Conservation (phyloP, 331 rosid genomes). For the Pyracantha coccinea region DNA sequence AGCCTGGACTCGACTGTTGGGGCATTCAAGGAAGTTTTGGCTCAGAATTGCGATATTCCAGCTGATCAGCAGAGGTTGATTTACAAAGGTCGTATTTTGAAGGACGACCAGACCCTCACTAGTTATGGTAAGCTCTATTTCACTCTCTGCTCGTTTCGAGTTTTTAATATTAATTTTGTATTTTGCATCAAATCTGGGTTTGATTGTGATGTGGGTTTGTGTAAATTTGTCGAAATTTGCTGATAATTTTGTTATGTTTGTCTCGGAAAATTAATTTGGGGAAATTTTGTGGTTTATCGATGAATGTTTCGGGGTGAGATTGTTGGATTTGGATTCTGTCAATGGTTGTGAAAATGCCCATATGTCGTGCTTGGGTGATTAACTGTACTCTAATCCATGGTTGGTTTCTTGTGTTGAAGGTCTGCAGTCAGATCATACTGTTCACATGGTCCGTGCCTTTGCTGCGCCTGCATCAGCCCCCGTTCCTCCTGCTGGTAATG, state of each 20-base stretch:
- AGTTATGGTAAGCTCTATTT: conserved; percentile 34
- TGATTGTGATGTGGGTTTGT: conserved; percentile 10
- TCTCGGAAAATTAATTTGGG: neutral
- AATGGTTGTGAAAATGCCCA: neutral
- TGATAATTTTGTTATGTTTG: neutral
- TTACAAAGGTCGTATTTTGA: conserved; percentile 60
- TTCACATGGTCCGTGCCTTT: conserved; percentile 57
- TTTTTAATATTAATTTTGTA: neutral
- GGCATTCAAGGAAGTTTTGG: conserved; percentile 34
- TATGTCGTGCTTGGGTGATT: neutral
- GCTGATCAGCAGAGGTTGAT: conserved; percentile 57
- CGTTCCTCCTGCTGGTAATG: conserved; percentile 18
- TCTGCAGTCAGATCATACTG: conserved; percentile 44
- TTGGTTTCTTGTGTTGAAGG: conserved; percentile 24
- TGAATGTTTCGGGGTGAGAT: neutral
- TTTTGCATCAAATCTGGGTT: neutral
- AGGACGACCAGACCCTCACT: conserved; percentile 52
- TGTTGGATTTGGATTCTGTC: neutral
- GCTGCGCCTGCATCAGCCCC: conserved; percentile 32
- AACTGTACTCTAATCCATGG: neutral
- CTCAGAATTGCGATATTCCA: conserved; percentile 54
- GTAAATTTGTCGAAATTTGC: neutral
- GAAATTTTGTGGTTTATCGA: neutral
- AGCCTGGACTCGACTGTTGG: conserved; percentile 31
- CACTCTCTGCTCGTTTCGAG: neutral